Conservation (phyloP, 768 basidiomycete genomes). For the Lyophyllum semitale region DNA sequence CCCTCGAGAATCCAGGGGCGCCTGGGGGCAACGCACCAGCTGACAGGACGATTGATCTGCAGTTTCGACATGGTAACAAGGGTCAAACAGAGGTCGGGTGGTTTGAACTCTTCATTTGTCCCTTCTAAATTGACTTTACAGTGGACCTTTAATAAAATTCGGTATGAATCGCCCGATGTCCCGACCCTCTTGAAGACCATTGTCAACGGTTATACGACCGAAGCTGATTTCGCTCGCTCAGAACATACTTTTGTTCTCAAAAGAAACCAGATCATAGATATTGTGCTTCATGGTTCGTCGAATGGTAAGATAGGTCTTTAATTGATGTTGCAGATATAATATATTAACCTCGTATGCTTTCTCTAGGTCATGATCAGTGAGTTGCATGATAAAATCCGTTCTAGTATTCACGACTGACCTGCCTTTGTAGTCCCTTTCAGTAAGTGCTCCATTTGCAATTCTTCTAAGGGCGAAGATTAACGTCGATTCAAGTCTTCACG, state of each 20-base stretch:
- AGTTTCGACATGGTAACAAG: constrained; percentile 29
- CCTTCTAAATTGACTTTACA: not conserved
- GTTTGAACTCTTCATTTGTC: not conserved
- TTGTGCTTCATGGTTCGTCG: constrained; percentile 23
- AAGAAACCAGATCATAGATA: constrained; percentile 20
- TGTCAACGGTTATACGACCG: constrained; percentile 14
- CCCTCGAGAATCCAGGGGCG: constrained; percentile 32
- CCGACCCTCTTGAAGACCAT: constrained; percentile 26
- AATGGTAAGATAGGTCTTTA: constrained; percentile 16
- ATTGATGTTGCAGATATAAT: not conserved
- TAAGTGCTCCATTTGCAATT: not conserved
- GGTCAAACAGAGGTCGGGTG: constrained; percentile 29
- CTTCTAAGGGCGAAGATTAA: not conserved
- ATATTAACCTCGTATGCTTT: not conserved
- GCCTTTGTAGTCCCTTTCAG: constrained; percentile 25
- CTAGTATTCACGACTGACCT: constrained; percentile 28
- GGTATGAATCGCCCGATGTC: constrained; percentile 19
- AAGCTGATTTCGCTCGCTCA: constrained; percentile 13
- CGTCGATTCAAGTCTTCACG: constrained; percentile 16
- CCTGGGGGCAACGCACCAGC: constrained; percentile 21
- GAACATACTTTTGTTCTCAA: constrained; percentile 24
- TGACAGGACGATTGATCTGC: constrained; percentile 14
- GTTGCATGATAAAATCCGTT: constrained; percentile 19
- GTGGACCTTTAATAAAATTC: constrained; percentile 20
- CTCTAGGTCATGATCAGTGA: not conserved